Percentiles rank a stretch among this genome's conserved stretches.
Evolutionary conservation across 345 rosid species (phyloP).

Genomic region (Camelina hispida): DNA sequence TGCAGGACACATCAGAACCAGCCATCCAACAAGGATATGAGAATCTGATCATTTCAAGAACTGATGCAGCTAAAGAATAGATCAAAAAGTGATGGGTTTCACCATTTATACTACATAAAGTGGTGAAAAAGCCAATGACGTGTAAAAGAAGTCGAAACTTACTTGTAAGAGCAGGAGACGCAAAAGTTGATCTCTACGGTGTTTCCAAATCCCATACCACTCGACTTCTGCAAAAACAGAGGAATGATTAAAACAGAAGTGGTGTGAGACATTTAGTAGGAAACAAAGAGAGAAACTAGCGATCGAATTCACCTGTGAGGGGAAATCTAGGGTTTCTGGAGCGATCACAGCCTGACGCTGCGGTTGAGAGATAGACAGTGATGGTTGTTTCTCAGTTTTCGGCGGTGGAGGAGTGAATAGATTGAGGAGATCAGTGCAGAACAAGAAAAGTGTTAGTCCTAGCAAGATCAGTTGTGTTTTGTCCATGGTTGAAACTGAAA

Average conservation of each 20-base stretch:
- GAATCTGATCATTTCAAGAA: no score
- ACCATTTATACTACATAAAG: no score
- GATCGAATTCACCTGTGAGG: constrained; percentile 46
- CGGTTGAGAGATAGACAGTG: constrained; percentile 35
- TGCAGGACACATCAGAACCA: not conserved
- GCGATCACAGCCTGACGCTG: constrained; percentile 27
- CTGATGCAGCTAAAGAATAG: no score
- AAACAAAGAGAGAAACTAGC: not conserved
- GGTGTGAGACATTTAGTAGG: not conserved
- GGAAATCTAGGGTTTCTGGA: constrained; percentile 48
- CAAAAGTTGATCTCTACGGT: constrained; percentile 54
- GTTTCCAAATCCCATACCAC: constrained; percentile 52
- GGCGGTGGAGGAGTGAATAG: constrained; percentile 66
- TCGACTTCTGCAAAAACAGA: constrained; percentile 43
- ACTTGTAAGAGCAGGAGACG: constrained; percentile 30
- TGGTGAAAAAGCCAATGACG: no score
- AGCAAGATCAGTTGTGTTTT: constrained; percentile 52
- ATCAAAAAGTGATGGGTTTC: no score
- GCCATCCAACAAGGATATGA: no score
- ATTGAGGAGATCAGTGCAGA: constrained; percentile 58
- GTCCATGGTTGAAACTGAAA: constrained; percentile 47
- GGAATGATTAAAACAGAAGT: not conserved
- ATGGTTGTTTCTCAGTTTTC: constrained; percentile 41
- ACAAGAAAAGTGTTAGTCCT: constrained; percentile 61
- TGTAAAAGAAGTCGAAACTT: not conserved